Evolutionary conservation across 306 rosid species (phyloP).

Genomic region (Rubus idaeus): DNA sequence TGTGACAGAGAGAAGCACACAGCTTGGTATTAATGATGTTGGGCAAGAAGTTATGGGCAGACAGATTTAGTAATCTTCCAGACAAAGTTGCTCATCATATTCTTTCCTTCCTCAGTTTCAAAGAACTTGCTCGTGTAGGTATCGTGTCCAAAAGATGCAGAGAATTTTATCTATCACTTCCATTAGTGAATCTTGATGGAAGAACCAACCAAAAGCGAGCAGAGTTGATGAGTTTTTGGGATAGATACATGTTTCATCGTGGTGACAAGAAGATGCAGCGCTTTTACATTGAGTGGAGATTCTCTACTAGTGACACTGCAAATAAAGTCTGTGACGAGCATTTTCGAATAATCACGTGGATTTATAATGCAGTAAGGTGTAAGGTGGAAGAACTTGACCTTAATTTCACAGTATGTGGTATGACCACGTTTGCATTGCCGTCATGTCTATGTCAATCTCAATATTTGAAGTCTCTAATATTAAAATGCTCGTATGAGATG

Average conservation of each 20-base stretch:
- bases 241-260: not conserved
- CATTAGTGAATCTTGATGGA: not conserved
- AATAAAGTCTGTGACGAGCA: not conserved
- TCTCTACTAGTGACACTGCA: not conserved
- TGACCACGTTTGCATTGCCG: not conserved
- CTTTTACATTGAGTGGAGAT: not conserved
- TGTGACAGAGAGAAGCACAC: not conserved
- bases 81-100: constrained; percentile 4
- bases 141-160: not conserved
- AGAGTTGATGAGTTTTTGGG: not conserved
- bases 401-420: not conserved
- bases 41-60: not conserved
- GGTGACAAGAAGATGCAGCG: not conserved
- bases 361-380: not conserved
- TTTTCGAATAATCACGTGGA: not conserved
- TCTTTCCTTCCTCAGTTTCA: not conserved
- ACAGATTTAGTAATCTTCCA: constrained; percentile 5
- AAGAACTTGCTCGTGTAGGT: not conserved
- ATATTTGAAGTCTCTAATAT: not conserved
- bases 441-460: not conserved
- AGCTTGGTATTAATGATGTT: not conserved
- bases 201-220: too few relatives aligned
- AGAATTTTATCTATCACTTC: not conserved
- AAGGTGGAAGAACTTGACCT: not conserved
- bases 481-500: not conserved